Evolutionary conservation across 495 filamentous ascomycete genomes (phyloP).

Genomic region (Neurospora sp.): DNA sequence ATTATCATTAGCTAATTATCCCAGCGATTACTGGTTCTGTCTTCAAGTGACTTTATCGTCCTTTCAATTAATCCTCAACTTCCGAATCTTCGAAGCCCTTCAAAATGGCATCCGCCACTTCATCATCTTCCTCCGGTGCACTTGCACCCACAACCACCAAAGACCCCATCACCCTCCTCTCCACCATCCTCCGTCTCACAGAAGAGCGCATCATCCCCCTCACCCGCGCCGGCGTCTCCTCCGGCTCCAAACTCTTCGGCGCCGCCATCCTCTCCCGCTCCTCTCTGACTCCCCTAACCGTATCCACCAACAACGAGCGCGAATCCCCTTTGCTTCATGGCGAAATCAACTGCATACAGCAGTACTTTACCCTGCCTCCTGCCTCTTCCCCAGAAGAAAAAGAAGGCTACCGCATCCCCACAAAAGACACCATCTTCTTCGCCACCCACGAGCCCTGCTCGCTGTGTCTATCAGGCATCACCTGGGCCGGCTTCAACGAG

Average conservation of each 20-base stretch:
- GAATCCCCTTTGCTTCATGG: conserved; percentile 29
- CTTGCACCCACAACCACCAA: neutral
- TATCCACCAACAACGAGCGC: conserved; percentile 31
- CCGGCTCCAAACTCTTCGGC: conserved; percentile 32
- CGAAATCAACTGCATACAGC: conserved; percentile 37
- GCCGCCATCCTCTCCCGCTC: conserved; percentile 27
- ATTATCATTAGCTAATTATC: neutral
- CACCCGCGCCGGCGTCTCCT: conserved; percentile 24
- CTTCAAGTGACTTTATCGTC: neutral
- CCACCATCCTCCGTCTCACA: conserved; percentile 22
- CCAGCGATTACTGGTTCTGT: neutral
- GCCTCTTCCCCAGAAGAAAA: neutral
- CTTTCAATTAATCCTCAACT: neutral
- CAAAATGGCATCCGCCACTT: neutral
- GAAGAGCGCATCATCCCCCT: conserved; percentile 25
- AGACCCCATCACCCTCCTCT: conserved; percentile 19
- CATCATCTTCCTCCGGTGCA: neutral
- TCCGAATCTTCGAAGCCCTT: neutral
- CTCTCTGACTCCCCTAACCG: conserved; percentile 17
- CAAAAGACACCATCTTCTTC: conserved; percentile 32
- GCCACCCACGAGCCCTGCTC: conserved; percentile 35
- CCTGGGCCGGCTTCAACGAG: conserved; percentile 35
- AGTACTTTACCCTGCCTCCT: conserved; percentile 24
- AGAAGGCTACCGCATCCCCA: neutral
- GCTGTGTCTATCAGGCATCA: conserved; percentile 31